Base-by-base conservation (phyloP, 2,329 filamentous ascomycete species). In the Nannizziopsis arthrosporioides region DNA sequence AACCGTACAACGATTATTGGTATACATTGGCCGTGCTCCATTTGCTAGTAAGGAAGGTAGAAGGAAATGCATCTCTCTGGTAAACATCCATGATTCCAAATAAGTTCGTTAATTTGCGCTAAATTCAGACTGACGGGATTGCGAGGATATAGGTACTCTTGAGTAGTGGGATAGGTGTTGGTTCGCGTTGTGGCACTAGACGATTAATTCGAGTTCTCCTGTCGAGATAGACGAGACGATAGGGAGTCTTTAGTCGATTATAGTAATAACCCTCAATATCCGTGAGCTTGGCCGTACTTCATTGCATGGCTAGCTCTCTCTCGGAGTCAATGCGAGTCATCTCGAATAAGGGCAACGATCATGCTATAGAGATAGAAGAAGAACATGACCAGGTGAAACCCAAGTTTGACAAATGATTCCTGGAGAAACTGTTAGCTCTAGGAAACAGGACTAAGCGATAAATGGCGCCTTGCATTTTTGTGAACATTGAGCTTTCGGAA, bases 301-400 rank as follows among this genome's bases (percentile, higher is more conserved):
- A 69, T 70, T 48, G 60, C 62, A 60, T 64, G 53, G 48, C 61
- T 64, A 58, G 63, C 58, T 57, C 62, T 58, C 44, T 57, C 56
- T 51, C 61, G 60, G 55, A 68, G 58, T 82, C 82, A 94, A 70
- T 88, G 79, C 52, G 84, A 80, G 73, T 98, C 92, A 69, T 96
- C 92, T 63, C 84, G 82, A 74, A 98, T 98, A 54, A 98, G 78
- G 57, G 92, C 90, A 55, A 95, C 90, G 59, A 92, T 92, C 85
- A 92, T 93, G 82, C 85, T 93, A 79, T 94, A 94, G 49, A 98
- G 84, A 73, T 98, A 98, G 80, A 96, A 98, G 81, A 98, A 98
- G 80, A 98, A 98, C 88, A 98, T 95, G 72, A 98, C 69, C 52
- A 98, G 76, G 70, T 98, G 92, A 77, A 98, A 98, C 49, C 90